A percentile compares a stretch with the other conserved stretches of the same genome.
These are phyloP conservation scores for Cupressus sempervirens DNA, from an alignment of 75 land plant species.

Conservation along the genomic window DNA sequence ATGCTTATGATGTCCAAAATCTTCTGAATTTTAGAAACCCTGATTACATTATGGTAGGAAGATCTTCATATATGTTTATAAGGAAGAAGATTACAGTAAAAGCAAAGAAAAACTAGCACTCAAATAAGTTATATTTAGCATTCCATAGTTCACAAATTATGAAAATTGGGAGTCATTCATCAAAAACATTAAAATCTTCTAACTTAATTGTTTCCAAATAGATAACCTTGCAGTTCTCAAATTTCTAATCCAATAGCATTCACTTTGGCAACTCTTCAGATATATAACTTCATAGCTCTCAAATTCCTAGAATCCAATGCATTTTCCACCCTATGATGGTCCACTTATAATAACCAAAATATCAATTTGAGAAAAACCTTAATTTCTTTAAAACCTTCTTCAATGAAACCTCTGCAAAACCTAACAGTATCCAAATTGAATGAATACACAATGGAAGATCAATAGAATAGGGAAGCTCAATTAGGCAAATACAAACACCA, in stretches of 20 bases:
- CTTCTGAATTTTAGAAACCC: slow-evolving; percentile 63
- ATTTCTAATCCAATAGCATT: neutral
- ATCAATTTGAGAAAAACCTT: no score
- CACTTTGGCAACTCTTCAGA: neutral
- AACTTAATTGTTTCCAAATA: no score
- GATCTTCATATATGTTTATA: slow-evolving; percentile 52
- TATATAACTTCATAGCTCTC: no score
- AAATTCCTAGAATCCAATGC: neutral
- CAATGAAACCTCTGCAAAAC: neutral
- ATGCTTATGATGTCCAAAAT: slow-evolving; percentile 40
- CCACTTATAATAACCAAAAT: neutral
- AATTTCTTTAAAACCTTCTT: neutral
- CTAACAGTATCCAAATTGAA: neutral
- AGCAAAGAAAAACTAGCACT: neutral
- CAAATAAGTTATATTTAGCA: no score
- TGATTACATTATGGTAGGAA: slow-evolving; percentile 69
- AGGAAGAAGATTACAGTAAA: neutral
- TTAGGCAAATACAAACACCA: neutral
- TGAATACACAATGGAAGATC: neutral
- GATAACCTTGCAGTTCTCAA: no score
- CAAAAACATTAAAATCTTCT: no score
- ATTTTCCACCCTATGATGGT: neutral
- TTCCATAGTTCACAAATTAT: neutral
- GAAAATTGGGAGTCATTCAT: neutral
- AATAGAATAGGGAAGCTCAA: neutral